Conservation (phyloP, 257 asterid genomes). For the Capsicum rhomboideum region DNA sequence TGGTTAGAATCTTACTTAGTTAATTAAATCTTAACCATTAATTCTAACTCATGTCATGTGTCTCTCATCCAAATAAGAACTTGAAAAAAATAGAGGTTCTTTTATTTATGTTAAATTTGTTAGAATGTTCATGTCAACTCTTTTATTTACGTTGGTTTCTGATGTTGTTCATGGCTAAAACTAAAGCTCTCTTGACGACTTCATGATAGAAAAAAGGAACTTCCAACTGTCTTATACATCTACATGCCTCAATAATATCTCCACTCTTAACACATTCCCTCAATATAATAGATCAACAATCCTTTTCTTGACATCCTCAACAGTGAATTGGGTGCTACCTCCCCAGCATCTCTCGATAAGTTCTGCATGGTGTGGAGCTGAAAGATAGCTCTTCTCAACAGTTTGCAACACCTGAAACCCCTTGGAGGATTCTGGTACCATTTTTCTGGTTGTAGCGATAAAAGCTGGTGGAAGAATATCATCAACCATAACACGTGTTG, state of each 20-base stretch:
- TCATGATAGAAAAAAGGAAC: constrained; percentile 96
- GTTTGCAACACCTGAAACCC: constrained; percentile 73
- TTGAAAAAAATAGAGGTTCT: too few relatives aligned
- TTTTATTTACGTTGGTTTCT: too few relatives aligned
- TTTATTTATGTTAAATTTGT: too few relatives aligned
- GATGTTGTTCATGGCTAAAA: constrained; percentile 80
- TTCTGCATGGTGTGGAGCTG: constrained; percentile 99
- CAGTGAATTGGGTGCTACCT: constrained; percentile 90
- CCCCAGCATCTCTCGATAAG: constrained; percentile 96
- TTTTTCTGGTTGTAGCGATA: constrained; percentile 59
- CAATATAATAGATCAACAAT: constrained; percentile 74
- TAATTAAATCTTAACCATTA: too few relatives aligned
- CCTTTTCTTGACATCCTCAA: constrained; percentile 84
- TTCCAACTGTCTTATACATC: constrained; percentile 84
- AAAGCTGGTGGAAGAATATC: constrained; percentile 95
- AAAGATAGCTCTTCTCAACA: constrained; percentile 87
- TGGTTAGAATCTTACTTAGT: too few relatives aligned
- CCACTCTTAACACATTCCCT: constrained; percentile 85
- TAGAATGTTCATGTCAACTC: too few relatives aligned
- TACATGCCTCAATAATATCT: constrained; percentile 83
- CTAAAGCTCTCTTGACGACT: constrained; percentile 87
- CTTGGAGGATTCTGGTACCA: constrained; percentile 63
- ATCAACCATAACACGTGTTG: constrained; percentile 92
- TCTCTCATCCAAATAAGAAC: too few relatives aligned
- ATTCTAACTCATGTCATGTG: too few relatives aligned